Conservation (phyloP, 1,284 basidiomycete species). For the Ganoderma boninense region DNA sequence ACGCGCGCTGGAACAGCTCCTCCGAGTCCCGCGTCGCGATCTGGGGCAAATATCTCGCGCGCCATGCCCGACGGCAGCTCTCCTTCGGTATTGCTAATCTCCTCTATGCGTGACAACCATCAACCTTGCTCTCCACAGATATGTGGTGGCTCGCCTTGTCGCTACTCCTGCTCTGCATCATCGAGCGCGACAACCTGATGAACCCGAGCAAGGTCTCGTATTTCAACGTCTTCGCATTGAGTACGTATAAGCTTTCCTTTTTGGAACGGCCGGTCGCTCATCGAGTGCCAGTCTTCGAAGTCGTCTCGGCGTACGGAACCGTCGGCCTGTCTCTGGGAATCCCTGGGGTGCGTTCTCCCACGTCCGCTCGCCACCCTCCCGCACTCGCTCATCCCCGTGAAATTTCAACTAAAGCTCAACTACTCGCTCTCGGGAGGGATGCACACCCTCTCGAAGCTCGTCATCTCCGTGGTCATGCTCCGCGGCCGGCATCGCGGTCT, state of each 20-base stretch:
- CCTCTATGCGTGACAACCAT: not conserved
- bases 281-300: constrained; percentile 58
- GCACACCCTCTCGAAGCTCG: constrained; percentile 74
- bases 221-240: constrained; percentile 69
- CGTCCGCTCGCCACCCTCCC: not conserved
- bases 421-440: constrained; percentile 74
- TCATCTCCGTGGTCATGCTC: constrained; percentile 80
- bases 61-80: constrained; percentile 87
- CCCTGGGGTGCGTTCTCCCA: constrained; percentile 51
- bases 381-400: not conserved
- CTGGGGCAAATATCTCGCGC: constrained; percentile 80
- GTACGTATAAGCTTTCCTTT: constrained; percentile 21
- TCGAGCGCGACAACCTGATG: constrained; percentile 73
- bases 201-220: constrained; percentile 52
- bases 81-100: constrained; percentile 72
- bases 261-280: not conserved
- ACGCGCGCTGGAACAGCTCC: constrained; percentile 43
- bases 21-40: constrained; percentile 61
- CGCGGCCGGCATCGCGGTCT: constrained; percentile 52
- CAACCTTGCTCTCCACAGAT: constrained; percentile 53
- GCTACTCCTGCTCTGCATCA: constrained; percentile 85
- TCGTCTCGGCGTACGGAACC: constrained; percentile 74
- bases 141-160: constrained; percentile 91
- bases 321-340: constrained; percentile 80
- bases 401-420: constrained; percentile 51